Evolutionary conservation across 129 eudicot species (phyloP), one percentile per base, ranked within the genome.

Genomic region (Lactuca sativa): DNA sequence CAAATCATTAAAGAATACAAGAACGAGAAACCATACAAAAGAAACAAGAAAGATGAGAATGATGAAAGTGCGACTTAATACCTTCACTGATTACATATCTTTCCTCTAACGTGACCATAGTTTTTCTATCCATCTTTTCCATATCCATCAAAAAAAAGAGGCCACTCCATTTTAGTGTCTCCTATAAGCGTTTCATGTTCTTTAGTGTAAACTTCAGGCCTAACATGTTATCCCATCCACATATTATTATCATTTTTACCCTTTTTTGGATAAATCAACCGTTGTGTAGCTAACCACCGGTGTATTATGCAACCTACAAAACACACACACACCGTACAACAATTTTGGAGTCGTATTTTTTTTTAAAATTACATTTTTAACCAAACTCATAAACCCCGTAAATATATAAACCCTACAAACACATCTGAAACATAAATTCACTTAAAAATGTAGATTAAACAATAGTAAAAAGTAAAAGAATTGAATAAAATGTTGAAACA

Each of bases 81-180:
- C 99, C 99, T 84, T 96, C 99, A 95, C 56, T 95, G 99, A 71
- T 95, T 97, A 71, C 99, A 95, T 63, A 89, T 87, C 72, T 84
- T 95, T 41, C 99, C 99, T 16, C 65, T 82, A 13, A 87, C 75
- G 10, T 80, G 87, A 86, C 89, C 97, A 66, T 89, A 93, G 48
- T 85, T 87, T 69, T 85, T 69, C 74, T 81, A 87, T 62, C 97
- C 97, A 70, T 89, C 88, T 56, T 78, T 75, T 66, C 92, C 92
- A 74, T 76, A 87, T 34, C 96, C 98, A 82, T 93, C 97, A 47
- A 93, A 92, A 61, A 85, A 93, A 54, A 80, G 83, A 18, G 85
- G 87, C 97, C 98, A 93, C 66, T 78, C 86, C 59, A 33, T 72
- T 70, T 85, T 86, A 51, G 97, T 75, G 48, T 80, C 73, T 1